These are phyloP conservation scores for Hyphodiscus hymeniophilus DNA, from an alignment of 495 filamentous ascomycete genomes.

Conservation along the genomic window DNA sequence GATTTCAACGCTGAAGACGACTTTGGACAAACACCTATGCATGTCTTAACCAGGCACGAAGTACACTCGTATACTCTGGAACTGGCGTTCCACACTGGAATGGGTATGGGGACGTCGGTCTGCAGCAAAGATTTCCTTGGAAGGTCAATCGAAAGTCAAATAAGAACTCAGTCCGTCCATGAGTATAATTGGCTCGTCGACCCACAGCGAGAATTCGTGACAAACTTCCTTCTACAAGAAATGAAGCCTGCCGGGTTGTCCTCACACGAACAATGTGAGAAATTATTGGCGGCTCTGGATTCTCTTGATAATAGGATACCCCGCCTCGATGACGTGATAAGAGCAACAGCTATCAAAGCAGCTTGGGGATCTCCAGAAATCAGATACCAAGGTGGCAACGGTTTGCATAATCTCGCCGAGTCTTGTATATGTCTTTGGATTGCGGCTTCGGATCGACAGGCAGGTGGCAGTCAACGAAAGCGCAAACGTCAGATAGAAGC, in stretches of 20 bases:
- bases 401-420: neutral
- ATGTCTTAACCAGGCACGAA: neutral
- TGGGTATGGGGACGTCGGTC: neutral
- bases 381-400: neutral
- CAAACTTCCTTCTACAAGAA: neutral
- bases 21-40: neutral
- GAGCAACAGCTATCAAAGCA: neutral
- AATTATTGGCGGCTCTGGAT: too few species aligned
- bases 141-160: neutral
- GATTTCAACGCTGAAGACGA: slow-evolving; percentile 2
- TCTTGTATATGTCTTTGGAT: neutral
- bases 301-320: too few species aligned
- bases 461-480: neutral
- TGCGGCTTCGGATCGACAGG: neutral
- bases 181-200: neutral
- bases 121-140: neutral
- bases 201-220: neutral
- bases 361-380: neutral
- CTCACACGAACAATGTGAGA: neutral
- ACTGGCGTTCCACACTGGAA: neutral
- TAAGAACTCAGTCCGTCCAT: neutral
- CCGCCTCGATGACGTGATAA: too few species aligned
- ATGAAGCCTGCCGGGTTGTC: neutral
- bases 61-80: neutral
- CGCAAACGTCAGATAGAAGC: neutral